Base-by-base conservation (phyloP, 2,329 filamentous ascomycete species). In the Cladorrhinum sp. region DNA sequence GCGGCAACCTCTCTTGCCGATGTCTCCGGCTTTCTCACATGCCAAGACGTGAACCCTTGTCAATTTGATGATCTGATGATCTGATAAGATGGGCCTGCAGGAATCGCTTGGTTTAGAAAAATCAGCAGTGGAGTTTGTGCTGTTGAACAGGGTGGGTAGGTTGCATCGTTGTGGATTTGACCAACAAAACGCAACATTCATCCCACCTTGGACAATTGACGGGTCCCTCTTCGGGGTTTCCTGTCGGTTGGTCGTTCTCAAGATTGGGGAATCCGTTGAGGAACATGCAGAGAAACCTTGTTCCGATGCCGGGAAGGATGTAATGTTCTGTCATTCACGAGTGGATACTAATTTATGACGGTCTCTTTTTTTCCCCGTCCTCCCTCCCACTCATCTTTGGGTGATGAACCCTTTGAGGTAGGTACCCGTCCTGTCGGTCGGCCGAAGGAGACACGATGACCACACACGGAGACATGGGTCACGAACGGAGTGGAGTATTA, bases 61-160 rank as follows among this genome's bases (percentile, higher is more conserved):
- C 24, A 24, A 3, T 45, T 18, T 45, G 58, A 64, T 63, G 32
- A 65, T 65, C 61, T 61, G 65, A 66, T 66, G 61, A 68, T 68
- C 67, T 65, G 67, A 68, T 68, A 68, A 68, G 67, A 68, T 67
- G 62, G 55, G 60, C 58, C 48, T 65, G 64, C 65, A 65, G 57
- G 45, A 22, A 22, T 8, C 16, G 32, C n/a, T 54, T 7, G 36
- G 36, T 8, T 3, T 8, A 41, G 16, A 41, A 41, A 41, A 41
- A 41, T 8, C 7, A 16, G 16, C 36, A 41, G 3, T 13, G 16
- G 16, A n/a, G 25, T 29, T 4, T 29, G 25, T 36, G 32, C n/a
- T n/a, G n/a, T n/a, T n/a, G n/a, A n/a, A n/a, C n/a, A n/a, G n/a
- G n/a, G n/a, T 36, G 32, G 32, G 32, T 8, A 5, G 25, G 25